These are phyloP conservation scores for Novymonas esmeraldas DNA, from an alignment of 208 protist species.

Conservation along the genomic window DNA sequence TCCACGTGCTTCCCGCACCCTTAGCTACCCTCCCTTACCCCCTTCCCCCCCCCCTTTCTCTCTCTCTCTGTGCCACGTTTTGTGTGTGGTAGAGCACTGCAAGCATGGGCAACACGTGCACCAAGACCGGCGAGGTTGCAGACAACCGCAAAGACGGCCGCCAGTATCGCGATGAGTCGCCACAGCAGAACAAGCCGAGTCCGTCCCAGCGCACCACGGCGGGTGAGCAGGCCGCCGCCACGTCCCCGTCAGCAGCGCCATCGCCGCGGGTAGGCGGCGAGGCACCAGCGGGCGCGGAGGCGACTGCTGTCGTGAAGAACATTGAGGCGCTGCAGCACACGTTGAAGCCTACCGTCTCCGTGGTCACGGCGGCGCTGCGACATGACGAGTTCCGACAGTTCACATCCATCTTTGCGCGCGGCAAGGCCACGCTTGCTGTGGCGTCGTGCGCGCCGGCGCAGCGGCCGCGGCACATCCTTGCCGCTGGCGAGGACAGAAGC, in stretches of 20 bases:
- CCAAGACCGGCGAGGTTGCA: constrained; percentile 33
- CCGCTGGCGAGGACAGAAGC: constrained; percentile 59
- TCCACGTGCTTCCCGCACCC: no score
- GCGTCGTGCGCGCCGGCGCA: constrained; percentile 56
- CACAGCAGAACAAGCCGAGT: not conserved
- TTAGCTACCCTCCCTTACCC: no score
- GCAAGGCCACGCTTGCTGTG: constrained; percentile 47
- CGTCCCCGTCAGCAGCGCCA: no score
- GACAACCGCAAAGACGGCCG: constrained; percentile 11
- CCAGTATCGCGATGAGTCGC: not conserved
- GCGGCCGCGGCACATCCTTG: constrained; percentile 51
- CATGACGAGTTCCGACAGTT: constrained; percentile 62
- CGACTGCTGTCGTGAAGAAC: constrained; percentile 30
- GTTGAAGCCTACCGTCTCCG: constrained; percentile 44
- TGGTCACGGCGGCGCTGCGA: constrained; percentile 32
- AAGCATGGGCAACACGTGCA: constrained; percentile 52
- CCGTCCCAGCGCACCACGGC: not conserved
- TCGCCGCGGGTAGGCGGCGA: not conserved
- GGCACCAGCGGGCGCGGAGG: not conserved
- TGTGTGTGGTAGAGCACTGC: not conserved
- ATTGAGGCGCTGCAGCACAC: constrained; percentile 64
- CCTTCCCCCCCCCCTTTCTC: not conserved
- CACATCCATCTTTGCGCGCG: constrained; percentile 39
- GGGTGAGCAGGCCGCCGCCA: no score
- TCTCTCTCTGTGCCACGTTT: constrained; percentile 1